Evolutionary conservation across 768 basidiomycete species (phyloP), one percentile per base, ranked within the genome.

Genomic region (Pleurotus tuoliensis): DNA sequence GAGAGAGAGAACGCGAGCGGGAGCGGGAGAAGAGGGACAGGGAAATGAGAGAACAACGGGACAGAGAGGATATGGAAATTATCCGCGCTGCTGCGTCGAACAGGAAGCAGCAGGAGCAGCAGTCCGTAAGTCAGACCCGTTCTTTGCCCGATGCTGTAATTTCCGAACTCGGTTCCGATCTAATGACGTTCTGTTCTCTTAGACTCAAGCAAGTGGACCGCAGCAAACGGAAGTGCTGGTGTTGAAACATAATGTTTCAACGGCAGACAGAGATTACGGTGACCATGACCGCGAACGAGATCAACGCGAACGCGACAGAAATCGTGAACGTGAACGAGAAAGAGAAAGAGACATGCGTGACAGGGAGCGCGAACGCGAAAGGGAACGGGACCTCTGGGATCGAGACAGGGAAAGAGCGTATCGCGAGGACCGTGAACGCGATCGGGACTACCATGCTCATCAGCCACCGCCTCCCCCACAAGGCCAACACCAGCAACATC

Each of bases 1-100:
- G 72, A 38, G 71, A 73, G 16, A 63, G 64, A 12, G 74, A 71
- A 43, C 61, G 63, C 16, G 57, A 64, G 20, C 67, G n/a, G 64
- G 68, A 44, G 59, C 67, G 30, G 30, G 30, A 34, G 30, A 34
- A 34, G 30, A 9, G 66, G 37, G 63, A 62, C 60, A 66, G 24
- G 67, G 69, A 62, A 51, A 59, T 27, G 18, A 39, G 55, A 45
- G 55, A 25, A 61, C 5, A 57, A 8, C 18, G 56, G 40, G 56
- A 58, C 22, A 51, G 56, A 47, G 55, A 61, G 22, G 56, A 65
- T 53, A 61, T 65, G 59, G 64, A 65, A 38, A 34, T 49, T 54
- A 63, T 65, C 40, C 62, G 64, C 24, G 61, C 62, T 18, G 59
- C 54, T n/a, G 57, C 63, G 5, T 60, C 58, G 9, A 58, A 59